Percentiles rank a stretch among this genome's conserved stretches.
These are phyloP conservation scores for Thalassiosira oceanica DNA, from an alignment of 352 stramenopile genomes.

Conservation along the genomic window DNA sequence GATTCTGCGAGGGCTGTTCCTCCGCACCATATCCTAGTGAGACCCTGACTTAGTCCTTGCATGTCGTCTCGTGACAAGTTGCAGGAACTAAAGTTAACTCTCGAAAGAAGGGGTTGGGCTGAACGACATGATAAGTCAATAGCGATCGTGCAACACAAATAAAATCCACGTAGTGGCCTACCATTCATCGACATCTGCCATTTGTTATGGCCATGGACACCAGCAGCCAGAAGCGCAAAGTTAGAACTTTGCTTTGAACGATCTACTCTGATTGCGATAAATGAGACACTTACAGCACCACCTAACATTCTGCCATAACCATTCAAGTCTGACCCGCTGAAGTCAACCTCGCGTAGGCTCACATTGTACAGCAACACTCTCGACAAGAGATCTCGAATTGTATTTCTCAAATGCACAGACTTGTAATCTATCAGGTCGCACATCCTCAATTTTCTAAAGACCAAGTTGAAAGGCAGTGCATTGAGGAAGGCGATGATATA, in stretches of 20 bases:
- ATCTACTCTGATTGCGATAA: no score
- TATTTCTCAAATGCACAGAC: neutral
- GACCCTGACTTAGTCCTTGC: slow-evolving; percentile 2
- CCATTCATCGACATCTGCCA: no score
- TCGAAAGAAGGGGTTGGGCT: slow-evolving; percentile 20
- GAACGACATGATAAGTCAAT: no score
- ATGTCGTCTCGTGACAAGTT: slow-evolving; percentile 11
- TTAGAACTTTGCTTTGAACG: no score
- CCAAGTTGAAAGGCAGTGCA: slow-evolving; percentile 20
- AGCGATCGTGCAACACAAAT: no score
- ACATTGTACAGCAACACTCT: slow-evolving; percentile 18
- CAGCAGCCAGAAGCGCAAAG: no score
- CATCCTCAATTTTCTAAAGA: slow-evolving; percentile 22
- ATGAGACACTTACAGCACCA: neutral
- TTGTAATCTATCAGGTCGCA: neutral
- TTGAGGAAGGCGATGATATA: neutral
- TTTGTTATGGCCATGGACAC: no score
- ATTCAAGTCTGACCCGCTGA: neutral
- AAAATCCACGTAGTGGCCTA: no score
- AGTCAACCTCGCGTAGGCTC: slow-evolving; percentile 17
- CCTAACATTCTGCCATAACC: slow-evolving; percentile 5
- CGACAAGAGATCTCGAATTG: neutral
- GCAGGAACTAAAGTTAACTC: slow-evolving; percentile 19
- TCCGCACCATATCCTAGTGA: slow-evolving; percentile 20
- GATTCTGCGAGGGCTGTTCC: slow-evolving; percentile 22